Evolutionary conservation across 164 flowering plant species (phyloP), one percentile per base, ranked within the genome.

Genomic region (Euptelea pleiosperma): DNA sequence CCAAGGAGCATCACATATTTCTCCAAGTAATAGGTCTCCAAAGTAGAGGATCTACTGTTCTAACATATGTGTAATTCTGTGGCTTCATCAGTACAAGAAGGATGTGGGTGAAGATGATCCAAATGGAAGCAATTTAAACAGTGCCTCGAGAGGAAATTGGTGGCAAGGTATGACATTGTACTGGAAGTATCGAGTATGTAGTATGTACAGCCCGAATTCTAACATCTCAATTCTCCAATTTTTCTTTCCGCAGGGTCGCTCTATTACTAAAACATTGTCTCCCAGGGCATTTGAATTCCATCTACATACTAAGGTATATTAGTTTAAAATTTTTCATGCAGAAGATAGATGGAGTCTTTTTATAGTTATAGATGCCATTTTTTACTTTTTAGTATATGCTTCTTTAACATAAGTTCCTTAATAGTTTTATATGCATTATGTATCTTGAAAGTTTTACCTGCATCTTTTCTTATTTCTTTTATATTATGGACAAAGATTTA

Each of bases 101-200:
- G 78, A 81, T 52, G 75, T 64, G 15, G 80, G 53, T 57, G 85
- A 80, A 48, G 90, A 73, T 70, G 85, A 78, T 52, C 61, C 73
- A 10, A 73, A 69, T 69, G 77, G 76, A 42, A 64, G 62, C 61
- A 77, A 73, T 51, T 70, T 79, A 4, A 55, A 66, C 34, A 53
- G 73, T 69, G 96, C 89, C 36, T 77, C 82, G 1, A 81, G 97
- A 72, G 97, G 97, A 61, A 87, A 90, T 51, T 90, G 94, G 95
- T 87, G 91, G 95, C 81, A 87, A 75, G 95, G 95, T 83, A 76
- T 52, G 62, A 49, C 43, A 43, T 52, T 58, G 65, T 62, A 62
- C 34, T 10, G 35, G 10, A 6, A 19, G 16, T 28, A 19, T 33
- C 6, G n/a, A 16, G 29, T 29, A 6, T 52, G 6, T 2, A 18